Conservation (phyloP, 192 early-diverging fungal genomes). For the Coemansia sp. region DNA sequence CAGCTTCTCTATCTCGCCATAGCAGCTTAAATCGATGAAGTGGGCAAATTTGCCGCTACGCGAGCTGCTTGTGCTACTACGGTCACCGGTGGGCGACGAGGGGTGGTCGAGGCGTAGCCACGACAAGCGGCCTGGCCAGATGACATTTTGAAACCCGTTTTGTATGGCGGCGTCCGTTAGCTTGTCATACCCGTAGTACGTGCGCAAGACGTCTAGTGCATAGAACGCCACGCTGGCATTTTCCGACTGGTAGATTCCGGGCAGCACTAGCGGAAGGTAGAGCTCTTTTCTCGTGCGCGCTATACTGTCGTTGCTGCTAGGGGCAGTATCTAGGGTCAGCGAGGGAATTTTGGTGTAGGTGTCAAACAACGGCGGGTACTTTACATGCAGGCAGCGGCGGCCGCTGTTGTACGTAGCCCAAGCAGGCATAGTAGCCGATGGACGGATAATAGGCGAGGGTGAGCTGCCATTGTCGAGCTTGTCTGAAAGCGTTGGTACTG, state of each 20-base stretch:
- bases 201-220: slow-evolving; percentile 59
- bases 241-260: slow-evolving; percentile 77
- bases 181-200: slow-evolving; percentile 36
- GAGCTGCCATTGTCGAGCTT: not conserved
- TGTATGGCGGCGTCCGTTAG: slow-evolving; percentile 60
- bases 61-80: slow-evolving; percentile 12
- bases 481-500: slow-evolving; percentile 40
- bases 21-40: not conserved
- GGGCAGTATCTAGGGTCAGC: not conserved
- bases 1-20: slow-evolving; percentile 21
- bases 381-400: slow-evolving; percentile 38
- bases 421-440: slow-evolving; percentile 10
- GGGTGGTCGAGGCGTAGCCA: slow-evolving; percentile 49
- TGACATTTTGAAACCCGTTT: slow-evolving; percentile 65
- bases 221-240: slow-evolving; percentile 78
- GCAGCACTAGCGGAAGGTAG: slow-evolving; percentile 58
- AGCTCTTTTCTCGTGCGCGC: slow-evolving; percentile 31
- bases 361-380: slow-evolving; percentile 45
- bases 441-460: not conserved
- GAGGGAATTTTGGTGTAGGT: slow-evolving; percentile 8
- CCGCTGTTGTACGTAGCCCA: slow-evolving; percentile 48
- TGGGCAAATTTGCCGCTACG: not conserved
- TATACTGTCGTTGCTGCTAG: not conserved
- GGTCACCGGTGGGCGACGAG: not conserved
- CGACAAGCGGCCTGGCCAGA: slow-evolving; percentile 87